A percentile compares a stretch with the other conserved stretches of the same genome.
Conservation (phyloP, 1,139 yeast genomes). For the Geotrichum cucujoidarum region DNA sequence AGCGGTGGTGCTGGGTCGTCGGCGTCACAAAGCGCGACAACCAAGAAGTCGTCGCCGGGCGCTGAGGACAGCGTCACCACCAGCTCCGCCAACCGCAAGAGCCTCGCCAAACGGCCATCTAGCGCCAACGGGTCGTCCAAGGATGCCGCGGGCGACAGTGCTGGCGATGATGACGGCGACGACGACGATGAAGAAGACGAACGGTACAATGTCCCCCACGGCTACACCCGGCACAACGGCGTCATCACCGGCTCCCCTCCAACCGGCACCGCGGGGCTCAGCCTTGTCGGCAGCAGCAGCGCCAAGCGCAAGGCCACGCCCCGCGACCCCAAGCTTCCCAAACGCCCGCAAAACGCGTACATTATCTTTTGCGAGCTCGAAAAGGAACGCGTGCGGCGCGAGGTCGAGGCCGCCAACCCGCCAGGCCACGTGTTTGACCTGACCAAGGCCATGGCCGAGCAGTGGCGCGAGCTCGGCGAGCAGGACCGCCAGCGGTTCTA, state of each 20-base stretch:
- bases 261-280: conserved; percentile 9
- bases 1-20: background rate
- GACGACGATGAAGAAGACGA: conserved; percentile 21
- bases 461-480: conserved; percentile 73
- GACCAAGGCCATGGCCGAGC: conserved; percentile 74
- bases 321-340: conserved; percentile 80
- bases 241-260: conserved; percentile 6
- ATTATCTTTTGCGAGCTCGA: conserved; percentile 81
- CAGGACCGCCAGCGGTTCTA: conserved; percentile 71
- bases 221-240: conserved; percentile 30
- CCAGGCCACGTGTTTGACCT: conserved; percentile 57
- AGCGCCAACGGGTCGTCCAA: conserved; percentile 3
- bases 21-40: background rate
- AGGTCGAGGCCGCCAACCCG: conserved; percentile 41
- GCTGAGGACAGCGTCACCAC: background rate
- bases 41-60: conserved; percentile 1
- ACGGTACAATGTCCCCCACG: no score
- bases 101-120: conserved; percentile 5
- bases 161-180: conserved; percentile 15
- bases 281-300: conserved; percentile 3
- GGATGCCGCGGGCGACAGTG: conserved; percentile 10
- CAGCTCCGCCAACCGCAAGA: background rate
- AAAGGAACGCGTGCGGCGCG: conserved; percentile 63
- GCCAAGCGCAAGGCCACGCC: conserved; percentile 29
- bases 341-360: conserved; percentile 86